These are phyloP conservation scores for Ziziphus jujuba DNA, from an alignment of 306 rosid genomes.

Conservation along the genomic window DNA sequence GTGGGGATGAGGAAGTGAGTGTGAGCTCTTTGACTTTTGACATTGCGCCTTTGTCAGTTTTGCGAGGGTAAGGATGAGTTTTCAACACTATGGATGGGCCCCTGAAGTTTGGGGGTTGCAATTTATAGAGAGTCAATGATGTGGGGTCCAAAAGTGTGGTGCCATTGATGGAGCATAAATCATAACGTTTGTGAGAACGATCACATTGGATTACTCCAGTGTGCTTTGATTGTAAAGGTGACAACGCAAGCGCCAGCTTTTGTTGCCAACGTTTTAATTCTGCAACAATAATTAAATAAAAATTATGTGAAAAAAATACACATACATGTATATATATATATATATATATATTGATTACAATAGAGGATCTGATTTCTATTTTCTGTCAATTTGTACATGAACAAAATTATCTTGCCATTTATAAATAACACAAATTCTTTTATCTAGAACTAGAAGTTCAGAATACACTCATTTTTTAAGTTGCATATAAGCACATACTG, in stretches of 20 bases:
- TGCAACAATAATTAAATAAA: background rate
- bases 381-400: too few relatives aligned
- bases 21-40: conserved; percentile 31
- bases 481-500: too few relatives aligned
- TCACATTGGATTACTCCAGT: conserved; percentile 34
- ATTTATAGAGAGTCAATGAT: conserved; percentile 28
- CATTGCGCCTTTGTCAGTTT: conserved; percentile 33
- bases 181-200: conserved; percentile 21
- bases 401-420: too few relatives aligned
- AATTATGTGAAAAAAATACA: too few relatives aligned
- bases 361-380: too few relatives aligned
- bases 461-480: too few relatives aligned
- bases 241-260: too few relatives aligned
- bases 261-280: background rate
- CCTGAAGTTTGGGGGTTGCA: background rate
- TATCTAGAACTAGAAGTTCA: too few relatives aligned
- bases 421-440: too few relatives aligned
- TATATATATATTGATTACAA: too few relatives aligned
- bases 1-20: conserved; percentile 34
- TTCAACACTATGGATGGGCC: conserved; percentile 1
- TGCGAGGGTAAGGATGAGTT: conserved; percentile 52
- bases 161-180: conserved; percentile 40
- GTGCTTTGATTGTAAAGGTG: background rate
- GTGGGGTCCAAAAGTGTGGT: conserved; percentile 36
- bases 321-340: too few relatives aligned